phyloP scores from a whole-genome alignment of 2,329 filamentous ascomycete species.

The Alternaria sp. region DNA sequence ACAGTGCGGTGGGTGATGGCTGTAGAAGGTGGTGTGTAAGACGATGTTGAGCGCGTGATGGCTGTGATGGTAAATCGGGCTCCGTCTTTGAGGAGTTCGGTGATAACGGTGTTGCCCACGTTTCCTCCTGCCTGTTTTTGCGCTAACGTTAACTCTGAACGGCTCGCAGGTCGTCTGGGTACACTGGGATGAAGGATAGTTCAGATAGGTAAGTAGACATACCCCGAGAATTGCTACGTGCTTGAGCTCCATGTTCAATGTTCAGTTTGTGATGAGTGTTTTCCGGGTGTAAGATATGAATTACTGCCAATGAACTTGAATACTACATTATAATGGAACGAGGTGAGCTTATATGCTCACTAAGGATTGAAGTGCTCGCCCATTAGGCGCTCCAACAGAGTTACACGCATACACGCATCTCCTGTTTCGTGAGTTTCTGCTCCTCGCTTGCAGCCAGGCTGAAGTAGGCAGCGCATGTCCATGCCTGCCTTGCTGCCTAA shows the following conservation, averaged over 20 bases:
- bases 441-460: not conserved
- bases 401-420: not conserved
- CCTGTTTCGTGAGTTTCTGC: not conserved
- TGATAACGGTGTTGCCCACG: conserved; percentile 43
- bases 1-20: conserved; percentile 30
- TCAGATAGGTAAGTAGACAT: conserved; percentile 6
- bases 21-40: conserved; percentile 27
- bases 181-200: not conserved
- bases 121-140: conserved; percentile 41
- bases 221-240: conserved; percentile 49
- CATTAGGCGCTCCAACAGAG: not conserved
- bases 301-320: not conserved
- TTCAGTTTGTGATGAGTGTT: not conserved
- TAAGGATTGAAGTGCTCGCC: not conserved
- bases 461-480: not conserved
- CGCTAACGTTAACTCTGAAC: not conserved
- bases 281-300: not conserved
- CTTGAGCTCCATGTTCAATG: conserved; percentile 44
- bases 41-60: conserved; percentile 38
- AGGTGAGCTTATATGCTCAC: not conserved
- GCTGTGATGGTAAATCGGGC: conserved; percentile 39
- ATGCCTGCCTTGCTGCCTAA: conserved; percentile 17
- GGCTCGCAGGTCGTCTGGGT: not conserved
- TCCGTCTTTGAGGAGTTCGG: conserved; percentile 34
- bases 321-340: not conserved